These are phyloP conservation scores for Periglandula ipomoeae DNA, from an alignment of 2,329 filamentous ascomycete species.

Conservation along the genomic window DNA sequence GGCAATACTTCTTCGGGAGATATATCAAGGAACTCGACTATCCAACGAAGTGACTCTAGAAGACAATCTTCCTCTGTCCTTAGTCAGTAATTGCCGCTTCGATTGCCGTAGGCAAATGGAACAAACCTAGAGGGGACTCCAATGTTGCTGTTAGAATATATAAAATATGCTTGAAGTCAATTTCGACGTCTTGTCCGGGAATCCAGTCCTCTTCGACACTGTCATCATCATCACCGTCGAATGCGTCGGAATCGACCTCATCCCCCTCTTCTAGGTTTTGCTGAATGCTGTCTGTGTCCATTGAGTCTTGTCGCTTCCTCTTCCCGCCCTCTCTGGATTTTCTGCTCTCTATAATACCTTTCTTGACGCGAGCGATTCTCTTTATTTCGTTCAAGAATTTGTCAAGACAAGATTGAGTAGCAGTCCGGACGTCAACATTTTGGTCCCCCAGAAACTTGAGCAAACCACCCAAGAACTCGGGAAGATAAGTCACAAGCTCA, in stretches of 20 bases:
- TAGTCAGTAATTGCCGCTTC: conserved; percentile 4
- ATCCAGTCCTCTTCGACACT: conserved; percentile 89
- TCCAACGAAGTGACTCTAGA: conserved; percentile 85
- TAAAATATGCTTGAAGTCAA: conserved; percentile 85
- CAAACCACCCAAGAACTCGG: conserved; percentile 81
- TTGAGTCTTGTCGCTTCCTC: conserved; percentile 59
- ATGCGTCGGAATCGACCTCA: conserved; percentile 48
- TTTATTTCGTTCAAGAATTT: conserved; percentile 90
- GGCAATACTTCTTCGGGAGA: conserved; percentile 93
- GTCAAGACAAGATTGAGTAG: conserved; percentile 81
- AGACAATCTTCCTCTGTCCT: conserved; percentile 76
- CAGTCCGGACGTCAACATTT: conserved; percentile 89
- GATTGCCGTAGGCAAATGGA: not conserved
- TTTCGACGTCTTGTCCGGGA: conserved; percentile 90
- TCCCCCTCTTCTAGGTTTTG: conserved; percentile 51
- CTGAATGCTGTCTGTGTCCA: conserved; percentile 55
- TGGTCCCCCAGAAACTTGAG: conserved; percentile 88
- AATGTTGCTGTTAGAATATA: conserved; percentile 87
- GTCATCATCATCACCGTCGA: conserved; percentile 47
- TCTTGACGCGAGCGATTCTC: conserved; percentile 85
- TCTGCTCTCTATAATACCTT: conserved; percentile 79
- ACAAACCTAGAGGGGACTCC: conserved; percentile 65
- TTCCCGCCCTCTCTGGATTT: conserved; percentile 60
- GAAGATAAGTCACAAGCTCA: conserved; percentile 85
- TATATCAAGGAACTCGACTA: conserved; percentile 93